A percentile compares a stretch with the other conserved stretches of the same genome.
Conservation (phyloP, 1,139 yeast species). For the Diutina siamensis region DNA sequence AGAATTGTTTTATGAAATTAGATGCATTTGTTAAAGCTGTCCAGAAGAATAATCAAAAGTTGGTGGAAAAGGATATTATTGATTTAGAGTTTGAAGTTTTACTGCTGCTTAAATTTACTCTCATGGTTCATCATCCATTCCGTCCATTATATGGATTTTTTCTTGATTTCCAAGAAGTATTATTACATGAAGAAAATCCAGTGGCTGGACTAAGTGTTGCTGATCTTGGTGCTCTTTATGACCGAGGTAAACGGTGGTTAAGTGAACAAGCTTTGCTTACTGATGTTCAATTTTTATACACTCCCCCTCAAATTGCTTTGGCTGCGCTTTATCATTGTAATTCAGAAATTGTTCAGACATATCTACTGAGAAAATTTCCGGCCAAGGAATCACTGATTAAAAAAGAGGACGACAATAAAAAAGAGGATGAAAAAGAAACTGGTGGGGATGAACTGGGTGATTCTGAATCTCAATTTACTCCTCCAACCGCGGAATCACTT, state of each 20-base stretch:
- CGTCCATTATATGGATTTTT: conserved; percentile 86
- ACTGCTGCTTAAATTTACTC: conserved; percentile 65
- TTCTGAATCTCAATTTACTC: conserved; percentile 6
- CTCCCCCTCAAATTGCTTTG: conserved; percentile 93
- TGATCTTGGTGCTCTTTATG: conserved; percentile 47
- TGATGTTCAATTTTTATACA: conserved; percentile 63
- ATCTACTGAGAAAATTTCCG: conserved; percentile 45
- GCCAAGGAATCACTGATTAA: conserved; percentile 4
- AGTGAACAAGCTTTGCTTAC: conserved; percentile 55
- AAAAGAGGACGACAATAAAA: conserved; percentile 8
- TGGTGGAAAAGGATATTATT: conserved; percentile 55
- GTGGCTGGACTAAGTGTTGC: conserved; percentile 29
- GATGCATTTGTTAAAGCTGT: conserved; percentile 67
- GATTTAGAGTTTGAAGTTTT: conserved; percentile 70
- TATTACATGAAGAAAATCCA: conserved; percentile 23
- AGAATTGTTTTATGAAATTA: conserved; percentile 79
- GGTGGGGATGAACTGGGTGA: neutral
- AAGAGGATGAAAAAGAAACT: conserved; percentile 7
- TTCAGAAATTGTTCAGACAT: conserved; percentile 50
- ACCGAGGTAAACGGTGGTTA: conserved; percentile 52
- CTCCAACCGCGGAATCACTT: conserved; percentile 11
- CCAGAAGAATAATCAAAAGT: conserved; percentile 27
- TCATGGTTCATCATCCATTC: conserved; percentile 80
- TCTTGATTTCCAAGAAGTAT: conserved; percentile 66
- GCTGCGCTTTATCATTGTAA: conserved; percentile 69